Conservation (phyloP, 257 asterid genomes). For the Petunia secreta region DNA sequence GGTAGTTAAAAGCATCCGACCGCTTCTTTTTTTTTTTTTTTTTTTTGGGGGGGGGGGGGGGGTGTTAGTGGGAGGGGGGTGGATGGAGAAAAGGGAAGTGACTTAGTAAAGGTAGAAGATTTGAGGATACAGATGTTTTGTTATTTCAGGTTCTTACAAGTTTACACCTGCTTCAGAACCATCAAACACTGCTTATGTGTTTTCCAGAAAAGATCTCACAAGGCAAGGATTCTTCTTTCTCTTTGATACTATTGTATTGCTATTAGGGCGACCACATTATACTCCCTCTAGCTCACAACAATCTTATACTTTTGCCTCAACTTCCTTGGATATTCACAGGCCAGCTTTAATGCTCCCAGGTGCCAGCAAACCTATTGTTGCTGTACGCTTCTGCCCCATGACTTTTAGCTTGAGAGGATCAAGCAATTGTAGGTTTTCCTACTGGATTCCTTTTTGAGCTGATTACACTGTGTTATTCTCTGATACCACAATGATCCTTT, state of each 20-base stretch:
- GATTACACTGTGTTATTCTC: constrained; percentile 27
- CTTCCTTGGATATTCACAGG: constrained; percentile 48
- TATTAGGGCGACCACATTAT: neutral
- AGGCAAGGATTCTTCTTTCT: constrained; percentile 59
- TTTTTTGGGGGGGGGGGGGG: neutral
- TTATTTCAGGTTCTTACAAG: constrained; percentile 74
- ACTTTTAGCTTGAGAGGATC: constrained; percentile 66
- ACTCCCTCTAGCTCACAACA: constrained; percentile 12
- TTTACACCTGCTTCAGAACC: constrained; percentile 64
- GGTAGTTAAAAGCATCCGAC: neutral
- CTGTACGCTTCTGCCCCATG: constrained; percentile 93
- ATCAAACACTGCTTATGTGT: constrained; percentile 79
- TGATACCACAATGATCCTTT: constrained; percentile 27
- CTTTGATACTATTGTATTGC: neutral
- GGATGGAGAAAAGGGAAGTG: neutral
- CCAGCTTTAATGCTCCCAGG: constrained; percentile 99
- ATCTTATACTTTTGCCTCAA: constrained; percentile 8
- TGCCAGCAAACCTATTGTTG: constrained; percentile 93
- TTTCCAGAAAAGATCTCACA: constrained; percentile 89
- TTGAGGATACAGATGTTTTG: neutral
- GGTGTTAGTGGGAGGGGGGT: neutral
- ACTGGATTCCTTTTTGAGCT: neutral
- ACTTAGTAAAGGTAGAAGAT: neutral
- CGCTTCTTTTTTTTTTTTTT: neutral
- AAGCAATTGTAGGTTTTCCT: constrained; percentile 52